phyloP scores from a whole-genome alignment of 768 basidiomycete species.

The Cystobasidium onofrii region DNA sequence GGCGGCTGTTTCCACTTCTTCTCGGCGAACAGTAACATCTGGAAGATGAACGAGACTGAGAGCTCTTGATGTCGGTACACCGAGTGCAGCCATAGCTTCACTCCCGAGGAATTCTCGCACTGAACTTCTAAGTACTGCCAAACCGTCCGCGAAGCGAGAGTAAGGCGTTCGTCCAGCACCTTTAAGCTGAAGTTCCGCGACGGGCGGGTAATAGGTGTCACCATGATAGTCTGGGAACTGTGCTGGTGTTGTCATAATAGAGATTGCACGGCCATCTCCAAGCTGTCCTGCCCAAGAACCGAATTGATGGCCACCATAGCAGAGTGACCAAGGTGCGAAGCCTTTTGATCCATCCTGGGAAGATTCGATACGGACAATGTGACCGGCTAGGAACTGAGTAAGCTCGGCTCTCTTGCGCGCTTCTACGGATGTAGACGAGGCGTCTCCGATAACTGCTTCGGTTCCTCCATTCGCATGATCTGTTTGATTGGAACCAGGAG shows the following conservation, averaged over 20 bases:
- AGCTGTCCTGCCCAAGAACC: slow-evolving; percentile 74
- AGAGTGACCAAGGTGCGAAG: slow-evolving; percentile 74
- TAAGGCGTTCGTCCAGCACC: slow-evolving; percentile 91
- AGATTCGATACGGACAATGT: slow-evolving; percentile 49
- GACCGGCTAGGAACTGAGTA: slow-evolving; percentile 71
- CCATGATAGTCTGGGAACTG: slow-evolving; percentile 12
- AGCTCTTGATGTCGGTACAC: slow-evolving; percentile 80
- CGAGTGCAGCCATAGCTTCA: slow-evolving; percentile 77
- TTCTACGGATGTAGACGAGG: not conserved
- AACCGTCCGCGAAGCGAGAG: slow-evolving; percentile 80
- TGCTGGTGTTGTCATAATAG: slow-evolving; percentile 53
- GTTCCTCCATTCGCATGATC: slow-evolving; percentile 49
- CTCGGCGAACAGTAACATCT: slow-evolving; percentile 64
- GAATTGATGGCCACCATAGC: slow-evolving; percentile 88
- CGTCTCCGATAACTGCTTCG: not conserved
- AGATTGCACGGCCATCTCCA: slow-evolving; percentile 92
- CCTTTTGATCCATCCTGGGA: slow-evolving; percentile 34
- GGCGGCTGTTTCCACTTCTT: slow-evolving; percentile 53
- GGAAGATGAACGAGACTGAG: slow-evolving; percentile 71
- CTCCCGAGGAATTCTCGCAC: slow-evolving; percentile 88
- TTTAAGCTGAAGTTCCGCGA: slow-evolving; percentile 81
- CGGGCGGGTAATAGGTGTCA: slow-evolving; percentile 3
- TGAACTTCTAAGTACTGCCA: slow-evolving; percentile 89
- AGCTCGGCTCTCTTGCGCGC: slow-evolving; percentile 57
- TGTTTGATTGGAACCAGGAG: slow-evolving; percentile 24